Percentiles rank a stretch among this genome's conserved stretches.
Conservation (phyloP, 2,329 filamentous ascomycete genomes). For the Colletotrichum eremochloae region DNA sequence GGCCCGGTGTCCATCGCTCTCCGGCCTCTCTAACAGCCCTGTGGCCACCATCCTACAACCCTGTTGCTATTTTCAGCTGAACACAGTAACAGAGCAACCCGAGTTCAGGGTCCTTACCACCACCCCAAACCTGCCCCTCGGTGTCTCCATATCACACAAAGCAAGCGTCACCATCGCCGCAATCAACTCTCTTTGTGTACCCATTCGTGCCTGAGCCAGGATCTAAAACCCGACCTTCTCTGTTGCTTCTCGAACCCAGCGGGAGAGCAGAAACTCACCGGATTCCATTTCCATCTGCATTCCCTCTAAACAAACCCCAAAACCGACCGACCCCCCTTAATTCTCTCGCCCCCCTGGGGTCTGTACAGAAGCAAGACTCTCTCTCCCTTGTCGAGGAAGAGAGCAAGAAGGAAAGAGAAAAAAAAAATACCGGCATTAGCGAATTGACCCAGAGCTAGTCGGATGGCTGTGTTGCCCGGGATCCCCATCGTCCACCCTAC, state of each 20-base stretch:
- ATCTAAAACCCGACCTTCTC: not conserved
- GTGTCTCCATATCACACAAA: conserved; percentile 35
- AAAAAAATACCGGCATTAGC: conserved; percentile 16
- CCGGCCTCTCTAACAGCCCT: conserved; percentile 34
- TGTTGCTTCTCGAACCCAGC: conserved; percentile 18
- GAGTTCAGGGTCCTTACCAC: conserved; percentile 42
- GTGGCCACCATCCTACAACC: conserved; percentile 15
- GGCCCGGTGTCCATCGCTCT: conserved; percentile 12
- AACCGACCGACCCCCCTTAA: not conserved
- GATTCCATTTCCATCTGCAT: not conserved
- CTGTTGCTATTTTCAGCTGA: conserved; percentile 42
- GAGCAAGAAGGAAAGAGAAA: not conserved
- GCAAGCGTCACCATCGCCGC: not conserved
- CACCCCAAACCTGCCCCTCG: conserved; percentile 32
- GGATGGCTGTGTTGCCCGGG: conserved; percentile 43
- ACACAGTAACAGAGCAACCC: conserved; percentile 11
- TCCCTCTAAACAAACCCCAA: conserved; percentile 1
- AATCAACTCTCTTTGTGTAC: not conserved
- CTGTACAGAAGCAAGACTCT: not conserved
- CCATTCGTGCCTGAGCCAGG: conserved; percentile 6
- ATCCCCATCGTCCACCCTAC: conserved; percentile 37
- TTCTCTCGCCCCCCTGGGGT: conserved; percentile 10
- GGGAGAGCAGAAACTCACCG: not conserved
- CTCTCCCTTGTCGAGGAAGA: not conserved
- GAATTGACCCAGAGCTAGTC: conserved; percentile 34